Conservation (phyloP, 164 flowering plant species). For the Hamamelis virginiana region DNA sequence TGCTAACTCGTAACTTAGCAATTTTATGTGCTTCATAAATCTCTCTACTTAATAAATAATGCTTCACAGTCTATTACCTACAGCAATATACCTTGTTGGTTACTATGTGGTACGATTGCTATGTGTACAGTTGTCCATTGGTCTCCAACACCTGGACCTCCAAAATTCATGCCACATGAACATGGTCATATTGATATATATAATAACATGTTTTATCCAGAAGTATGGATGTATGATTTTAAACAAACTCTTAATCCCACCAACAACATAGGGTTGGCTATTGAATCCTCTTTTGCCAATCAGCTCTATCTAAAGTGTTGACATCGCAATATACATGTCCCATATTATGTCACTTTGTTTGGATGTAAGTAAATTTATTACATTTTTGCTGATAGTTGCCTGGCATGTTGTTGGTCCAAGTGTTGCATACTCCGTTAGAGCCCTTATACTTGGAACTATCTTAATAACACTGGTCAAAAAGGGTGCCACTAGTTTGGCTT, state of each 20-base stretch:
- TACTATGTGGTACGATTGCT: not conserved
- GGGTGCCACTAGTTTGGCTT: no score
- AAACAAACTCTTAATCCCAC: not conserved
- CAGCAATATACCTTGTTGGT: not conserved
- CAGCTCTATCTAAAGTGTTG: not conserved
- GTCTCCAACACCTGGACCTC: not conserved
- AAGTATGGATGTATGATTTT: not conserved
- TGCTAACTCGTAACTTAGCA: not conserved
- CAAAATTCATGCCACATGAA: not conserved
- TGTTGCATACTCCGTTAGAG: no score
- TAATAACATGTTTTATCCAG: not conserved
- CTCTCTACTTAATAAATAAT: not conserved
- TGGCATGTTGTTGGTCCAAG: no score
- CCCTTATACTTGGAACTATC: no score
- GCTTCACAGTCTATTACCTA: no score
- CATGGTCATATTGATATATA: not conserved
- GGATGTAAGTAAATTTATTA: not conserved
- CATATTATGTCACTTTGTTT: not conserved
- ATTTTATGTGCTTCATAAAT: not conserved
- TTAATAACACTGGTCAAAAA: no score
- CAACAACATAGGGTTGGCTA: not conserved
- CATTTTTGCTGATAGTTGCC: not conserved
- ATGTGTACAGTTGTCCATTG: not conserved
- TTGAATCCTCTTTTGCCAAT: not conserved
- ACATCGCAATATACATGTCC: not conserved